Base-by-base conservation (phyloP, 2,329 filamentous ascomycete genomes). In the Cadophora gregata region DNA sequence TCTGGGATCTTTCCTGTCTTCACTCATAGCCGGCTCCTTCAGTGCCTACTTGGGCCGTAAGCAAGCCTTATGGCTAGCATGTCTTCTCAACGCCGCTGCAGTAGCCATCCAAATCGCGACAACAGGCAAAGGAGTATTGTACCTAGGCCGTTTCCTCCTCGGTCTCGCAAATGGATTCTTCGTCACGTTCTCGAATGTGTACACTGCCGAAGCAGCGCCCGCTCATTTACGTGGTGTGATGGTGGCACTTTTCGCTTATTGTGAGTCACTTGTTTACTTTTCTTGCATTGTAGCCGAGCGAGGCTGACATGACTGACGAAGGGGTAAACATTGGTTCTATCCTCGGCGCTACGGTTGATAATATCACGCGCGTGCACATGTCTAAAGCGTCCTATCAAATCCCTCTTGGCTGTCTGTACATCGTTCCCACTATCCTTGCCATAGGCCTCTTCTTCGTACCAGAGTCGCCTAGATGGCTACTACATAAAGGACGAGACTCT, bases 111-210 rank as follows among this genome's bases (percentile, higher is more conserved):
- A 85, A 70, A 78, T 82, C 64, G 78, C 78, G 60, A 77, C 80
- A 3, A 77, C 79, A 42, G 74, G 77, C 59, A 77, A 80, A 62
- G 79, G 75, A 0, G 80, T 79, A 0, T 69, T 84, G 0, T 85
- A 85, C 67, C 71, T 83, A 1, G 83, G 83, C 2, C 79, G 83
- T 0, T 72, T 85, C 29, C 67, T 83, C 1, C 75, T 83, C 1
- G 78, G 81, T 1, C 71, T 81, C 25, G 78, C 81, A 1, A 84
- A 83, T 66, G 81, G 78, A 16, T 82, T 83, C 56, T 73, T 83
- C 14, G 80, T 83, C 1, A 83, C 81, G 0, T 84, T 83, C 58
- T 81, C 80, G 1, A 83, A 82, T 66, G 80, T 82, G 25, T 83
- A 83, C 68, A 82, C 80, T 3, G 80, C 82, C 8, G 84, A 85